These are phyloP conservation scores for Phellopilus nigrolimitatus DNA, from an alignment of 1,284 basidiomycete species.

Conservation along the genomic window DNA sequence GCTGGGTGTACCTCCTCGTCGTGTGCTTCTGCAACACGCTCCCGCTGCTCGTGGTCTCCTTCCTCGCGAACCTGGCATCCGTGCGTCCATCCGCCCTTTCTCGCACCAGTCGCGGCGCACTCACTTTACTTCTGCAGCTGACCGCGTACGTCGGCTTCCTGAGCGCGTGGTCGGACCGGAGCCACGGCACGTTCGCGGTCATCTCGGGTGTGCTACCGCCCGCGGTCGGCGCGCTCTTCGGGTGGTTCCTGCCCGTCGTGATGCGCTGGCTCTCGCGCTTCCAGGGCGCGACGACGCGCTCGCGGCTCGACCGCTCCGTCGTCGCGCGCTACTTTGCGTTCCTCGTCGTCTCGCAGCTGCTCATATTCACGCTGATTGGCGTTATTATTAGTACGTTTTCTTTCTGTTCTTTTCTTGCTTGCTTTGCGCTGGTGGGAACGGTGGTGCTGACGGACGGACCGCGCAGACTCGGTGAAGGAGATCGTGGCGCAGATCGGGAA, in stretches of 20 bases:
- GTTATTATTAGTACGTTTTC: constrained; percentile 72
- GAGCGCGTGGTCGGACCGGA: constrained; percentile 56
- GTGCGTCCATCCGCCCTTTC: constrained; percentile 38
- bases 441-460: constrained; percentile 6
- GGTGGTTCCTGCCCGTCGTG: constrained; percentile 81
- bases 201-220: constrained; percentile 88
- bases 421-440: no score
- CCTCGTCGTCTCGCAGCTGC: constrained; percentile 83
- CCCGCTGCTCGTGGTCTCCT: constrained; percentile 75
- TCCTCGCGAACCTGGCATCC: constrained; percentile 74
- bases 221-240: constrained; percentile 81
- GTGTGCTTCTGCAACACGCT: constrained; percentile 93
- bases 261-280: constrained; percentile 84
- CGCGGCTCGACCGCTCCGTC: constrained; percentile 82
- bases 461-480: constrained; percentile 55
- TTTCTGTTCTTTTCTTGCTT: constrained; percentile 13
- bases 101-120: neutral
- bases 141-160: constrained; percentile 71
- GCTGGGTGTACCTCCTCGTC: constrained; percentile 68
- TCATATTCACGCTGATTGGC: constrained; percentile 89
- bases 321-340: constrained; percentile 89
- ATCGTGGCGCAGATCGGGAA: constrained; percentile 67
- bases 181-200: constrained; percentile 61
- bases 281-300: constrained; percentile 76
- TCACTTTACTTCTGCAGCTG: constrained; percentile 35